These are phyloP conservation scores for Trifolium fragiferum DNA, from an alignment of 306 rosid genomes.

Conservation along the genomic window DNA sequence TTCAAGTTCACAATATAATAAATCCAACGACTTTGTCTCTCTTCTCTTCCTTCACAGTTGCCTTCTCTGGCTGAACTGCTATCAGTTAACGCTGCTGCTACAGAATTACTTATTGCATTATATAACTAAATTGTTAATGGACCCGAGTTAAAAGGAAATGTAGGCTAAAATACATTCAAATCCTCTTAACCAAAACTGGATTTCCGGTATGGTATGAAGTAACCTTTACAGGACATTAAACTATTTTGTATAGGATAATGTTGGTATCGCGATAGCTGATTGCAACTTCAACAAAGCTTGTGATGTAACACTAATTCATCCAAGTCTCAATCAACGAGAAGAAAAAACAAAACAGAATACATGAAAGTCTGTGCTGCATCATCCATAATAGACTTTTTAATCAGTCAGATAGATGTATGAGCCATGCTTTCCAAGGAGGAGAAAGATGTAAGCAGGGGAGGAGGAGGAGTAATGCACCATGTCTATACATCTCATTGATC, in stretches of 20 bases:
- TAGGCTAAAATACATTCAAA: conserved; percentile 30
- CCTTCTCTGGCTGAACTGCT: not conserved
- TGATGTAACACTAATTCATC: not conserved
- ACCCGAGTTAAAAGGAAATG: conserved; percentile 17
- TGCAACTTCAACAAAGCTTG: conserved; percentile 11
- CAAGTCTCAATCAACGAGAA: conserved; percentile 8
- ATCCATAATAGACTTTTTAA: not conserved
- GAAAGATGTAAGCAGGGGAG: not conserved
- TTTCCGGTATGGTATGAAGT: conserved; percentile 1
- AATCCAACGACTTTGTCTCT: not conserved
- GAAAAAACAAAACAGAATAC: not conserved
- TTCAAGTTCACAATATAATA: not conserved
- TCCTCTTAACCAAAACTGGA: conserved; percentile 32
- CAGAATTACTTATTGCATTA: not conserved
- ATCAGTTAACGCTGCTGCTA: not conserved
- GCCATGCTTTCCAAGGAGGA: conserved; percentile 3
- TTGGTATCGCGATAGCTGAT: conserved; percentile 11
- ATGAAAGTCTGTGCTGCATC: conserved; percentile 28
- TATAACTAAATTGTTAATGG: conserved; percentile 18
- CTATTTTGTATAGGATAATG: conserved; percentile 25
- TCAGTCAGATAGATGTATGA: not conserved
- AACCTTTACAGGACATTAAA: conserved; percentile 35
- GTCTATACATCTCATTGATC: conserved; percentile 32
- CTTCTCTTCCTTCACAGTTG: not conserved
- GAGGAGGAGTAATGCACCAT: conserved; percentile 1